Evolutionary conservation across 768 basidiomycete species (phyloP).

Genomic region (Mycena crocata): DNA sequence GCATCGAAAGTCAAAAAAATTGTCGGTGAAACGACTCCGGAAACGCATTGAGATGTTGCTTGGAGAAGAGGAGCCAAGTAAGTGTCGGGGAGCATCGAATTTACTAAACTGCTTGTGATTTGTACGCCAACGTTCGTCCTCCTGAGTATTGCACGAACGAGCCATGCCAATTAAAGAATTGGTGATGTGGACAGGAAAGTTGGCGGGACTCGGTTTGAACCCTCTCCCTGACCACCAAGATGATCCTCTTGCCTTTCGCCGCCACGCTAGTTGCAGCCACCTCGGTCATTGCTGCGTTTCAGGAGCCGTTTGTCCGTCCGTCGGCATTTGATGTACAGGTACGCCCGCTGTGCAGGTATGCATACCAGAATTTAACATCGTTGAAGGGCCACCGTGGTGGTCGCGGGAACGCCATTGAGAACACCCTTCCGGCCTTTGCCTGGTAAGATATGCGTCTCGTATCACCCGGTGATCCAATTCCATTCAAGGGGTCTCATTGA

Average conservation of each 20-base stretch:
- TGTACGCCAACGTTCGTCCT: constrained; percentile 26
- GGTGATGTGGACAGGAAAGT: background rate
- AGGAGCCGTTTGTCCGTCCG: constrained; percentile 33
- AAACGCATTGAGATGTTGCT: too few species aligned
- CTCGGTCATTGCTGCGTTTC: constrained; percentile 3
- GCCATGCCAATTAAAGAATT: constrained; percentile 24
- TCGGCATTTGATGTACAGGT: constrained; percentile 66
- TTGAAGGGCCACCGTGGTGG: constrained; percentile 81
- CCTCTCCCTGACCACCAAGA: constrained; percentile 2
- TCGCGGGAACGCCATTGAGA: constrained; percentile 81
- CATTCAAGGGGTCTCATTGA: constrained; percentile 73
- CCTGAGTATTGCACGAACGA: background rate
- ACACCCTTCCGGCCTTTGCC: constrained; percentile 79
- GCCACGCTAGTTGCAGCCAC: constrained; percentile 9
- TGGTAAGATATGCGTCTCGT: constrained; percentile 57
- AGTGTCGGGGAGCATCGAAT: too few species aligned
- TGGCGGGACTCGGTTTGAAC: background rate
- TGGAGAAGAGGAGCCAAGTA: too few species aligned
- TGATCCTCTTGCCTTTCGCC: constrained; percentile 10
- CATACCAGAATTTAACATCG: constrained; percentile 14
- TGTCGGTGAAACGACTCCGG: too few species aligned
- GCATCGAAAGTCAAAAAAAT: too few species aligned
- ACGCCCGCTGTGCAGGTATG: constrained; percentile 17
- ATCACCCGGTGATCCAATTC: constrained; percentile 24
- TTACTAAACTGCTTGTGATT: background rate